Evolutionary conservation across 2,329 filamentous ascomycete species (phyloP).

Genomic region (Curvularia sp.): DNA sequence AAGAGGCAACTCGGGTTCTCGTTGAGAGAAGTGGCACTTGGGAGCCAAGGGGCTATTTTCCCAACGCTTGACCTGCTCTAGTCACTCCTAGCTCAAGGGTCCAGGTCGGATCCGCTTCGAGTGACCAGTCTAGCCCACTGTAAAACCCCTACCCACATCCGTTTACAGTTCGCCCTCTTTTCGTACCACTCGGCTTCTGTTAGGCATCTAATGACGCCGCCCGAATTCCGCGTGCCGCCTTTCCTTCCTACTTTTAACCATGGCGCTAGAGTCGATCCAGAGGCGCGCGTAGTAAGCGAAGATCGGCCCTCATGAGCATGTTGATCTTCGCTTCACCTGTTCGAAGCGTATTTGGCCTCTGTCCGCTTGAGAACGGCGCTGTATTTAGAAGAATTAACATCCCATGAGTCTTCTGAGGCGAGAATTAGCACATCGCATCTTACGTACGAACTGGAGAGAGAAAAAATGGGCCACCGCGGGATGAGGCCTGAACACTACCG

Average conservation of each 20-base stretch:
- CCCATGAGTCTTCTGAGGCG: background rate
- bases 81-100: background rate
- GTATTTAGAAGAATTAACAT: background rate
- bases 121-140: background rate
- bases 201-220: background rate
- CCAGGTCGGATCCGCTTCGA: background rate
- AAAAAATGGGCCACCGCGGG: background rate
- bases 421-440: background rate
- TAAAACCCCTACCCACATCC: background rate
- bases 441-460: background rate
- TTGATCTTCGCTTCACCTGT: conserved; percentile 1
- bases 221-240: conserved; percentile 5
- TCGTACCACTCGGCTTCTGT: background rate
- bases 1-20: background rate
- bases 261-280: conserved; percentile 3
- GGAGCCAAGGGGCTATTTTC: conserved; percentile 1
- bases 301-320: conserved; percentile 1
- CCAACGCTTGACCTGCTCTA: background rate
- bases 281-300: background rate
- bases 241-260: background rate
- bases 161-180: background rate
- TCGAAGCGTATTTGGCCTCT: background rate
- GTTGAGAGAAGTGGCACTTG: background rate
- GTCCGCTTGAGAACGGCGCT: background rate
- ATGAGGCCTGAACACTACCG: background rate